A percentile compares a stretch with the other conserved stretches of the same genome.
Conservation (phyloP, 2,329 filamentous ascomycete genomes). For the Thielaviopsis euricoi region DNA sequence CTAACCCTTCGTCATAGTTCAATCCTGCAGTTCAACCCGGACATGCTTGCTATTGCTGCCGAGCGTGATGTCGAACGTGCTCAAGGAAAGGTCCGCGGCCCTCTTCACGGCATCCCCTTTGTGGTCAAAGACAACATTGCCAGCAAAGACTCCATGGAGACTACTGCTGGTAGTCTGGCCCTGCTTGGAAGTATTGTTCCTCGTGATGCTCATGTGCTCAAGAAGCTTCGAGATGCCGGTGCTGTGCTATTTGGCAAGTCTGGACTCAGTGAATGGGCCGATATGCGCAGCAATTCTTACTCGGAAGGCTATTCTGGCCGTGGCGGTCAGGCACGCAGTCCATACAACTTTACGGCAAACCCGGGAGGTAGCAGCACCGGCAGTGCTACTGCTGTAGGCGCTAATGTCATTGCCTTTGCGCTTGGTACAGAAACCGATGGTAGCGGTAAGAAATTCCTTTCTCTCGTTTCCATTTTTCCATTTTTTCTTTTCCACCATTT, state of each 20-base stretch:
- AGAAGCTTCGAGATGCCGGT: constrained; percentile 43
- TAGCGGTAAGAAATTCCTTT: constrained; percentile 25
- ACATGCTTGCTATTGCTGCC: constrained; percentile 44
- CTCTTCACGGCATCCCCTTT: constrained; percentile 61
- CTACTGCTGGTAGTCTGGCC: constrained; percentile 53
- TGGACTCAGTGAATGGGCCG: constrained; percentile 57
- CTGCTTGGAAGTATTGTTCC: constrained; percentile 49
- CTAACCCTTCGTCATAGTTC: constrained; percentile 22
- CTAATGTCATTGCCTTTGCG: constrained; percentile 45
- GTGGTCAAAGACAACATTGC: constrained; percentile 60
- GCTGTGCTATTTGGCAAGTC: constrained; percentile 57
- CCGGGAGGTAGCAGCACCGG: constrained; percentile 56
- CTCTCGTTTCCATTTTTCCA: neutral
- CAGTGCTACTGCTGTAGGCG: constrained; percentile 45
- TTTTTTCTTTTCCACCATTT: neutral
- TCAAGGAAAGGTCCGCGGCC: constrained; percentile 39
- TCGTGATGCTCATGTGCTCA: constrained; percentile 49
- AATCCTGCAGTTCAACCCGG: constrained; percentile 51
- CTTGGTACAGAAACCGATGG: constrained; percentile 63
- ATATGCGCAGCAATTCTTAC: constrained; percentile 51
- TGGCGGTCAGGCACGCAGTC: constrained; percentile 45
- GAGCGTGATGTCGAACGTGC: constrained; percentile 43
- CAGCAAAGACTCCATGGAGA: constrained; percentile 54
- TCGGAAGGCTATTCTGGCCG: constrained; percentile 50
- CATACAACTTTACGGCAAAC: constrained; percentile 53